phyloP scores from a whole-genome alignment of 192 early-diverging fungal species.

The Gamsiella multidivaricata region DNA sequence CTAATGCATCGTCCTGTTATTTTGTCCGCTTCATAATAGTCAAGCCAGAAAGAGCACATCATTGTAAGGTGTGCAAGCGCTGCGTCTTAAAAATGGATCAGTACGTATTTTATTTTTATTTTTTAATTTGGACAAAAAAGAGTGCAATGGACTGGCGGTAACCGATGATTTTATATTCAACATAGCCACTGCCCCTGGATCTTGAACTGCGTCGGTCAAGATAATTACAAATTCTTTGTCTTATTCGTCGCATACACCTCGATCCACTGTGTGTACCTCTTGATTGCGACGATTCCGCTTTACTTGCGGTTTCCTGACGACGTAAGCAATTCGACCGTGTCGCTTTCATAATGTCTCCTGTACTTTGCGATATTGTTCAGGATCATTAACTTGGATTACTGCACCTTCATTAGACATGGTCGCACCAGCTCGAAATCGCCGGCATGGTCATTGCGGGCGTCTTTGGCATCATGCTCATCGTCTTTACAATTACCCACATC shows the following conservation, averaged over 20 bases:
- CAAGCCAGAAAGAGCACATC: conserved; percentile 65
- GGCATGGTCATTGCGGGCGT: conserved; percentile 37
- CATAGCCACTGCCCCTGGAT: conserved; percentile 55
- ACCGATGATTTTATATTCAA: background rate
- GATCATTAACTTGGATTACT: too few species aligned
- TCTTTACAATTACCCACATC: conserved; percentile 57
- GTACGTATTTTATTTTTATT: conserved; percentile 48
- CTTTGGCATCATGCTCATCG: conserved; percentile 58
- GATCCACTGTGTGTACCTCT: conserved; percentile 57
- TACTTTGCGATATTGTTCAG: too few species aligned
- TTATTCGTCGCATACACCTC: conserved; percentile 63
- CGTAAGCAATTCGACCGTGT: conserved; percentile 16
- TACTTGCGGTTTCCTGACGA: conserved; percentile 24
- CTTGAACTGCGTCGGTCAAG: conserved; percentile 62
- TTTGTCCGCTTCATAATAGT: conserved; percentile 26
- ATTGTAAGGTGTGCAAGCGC: conserved; percentile 64
- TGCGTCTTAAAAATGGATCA: conserved; percentile 72
- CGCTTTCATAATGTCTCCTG: conserved; percentile 25
- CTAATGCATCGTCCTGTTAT: background rate
- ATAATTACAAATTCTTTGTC: conserved; percentile 69
- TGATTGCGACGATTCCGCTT: conserved; percentile 47
- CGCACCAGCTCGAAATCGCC: conserved; percentile 33
- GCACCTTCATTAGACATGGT: conserved; percentile 16
- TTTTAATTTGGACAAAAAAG: conserved; percentile 45
- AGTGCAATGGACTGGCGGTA: conserved; percentile 3